Percentiles rank a stretch among this genome's conserved stretches.
Conservation (phyloP, 2,329 filamentous ascomycete genomes). For the Cladophialophora yegresii region DNA sequence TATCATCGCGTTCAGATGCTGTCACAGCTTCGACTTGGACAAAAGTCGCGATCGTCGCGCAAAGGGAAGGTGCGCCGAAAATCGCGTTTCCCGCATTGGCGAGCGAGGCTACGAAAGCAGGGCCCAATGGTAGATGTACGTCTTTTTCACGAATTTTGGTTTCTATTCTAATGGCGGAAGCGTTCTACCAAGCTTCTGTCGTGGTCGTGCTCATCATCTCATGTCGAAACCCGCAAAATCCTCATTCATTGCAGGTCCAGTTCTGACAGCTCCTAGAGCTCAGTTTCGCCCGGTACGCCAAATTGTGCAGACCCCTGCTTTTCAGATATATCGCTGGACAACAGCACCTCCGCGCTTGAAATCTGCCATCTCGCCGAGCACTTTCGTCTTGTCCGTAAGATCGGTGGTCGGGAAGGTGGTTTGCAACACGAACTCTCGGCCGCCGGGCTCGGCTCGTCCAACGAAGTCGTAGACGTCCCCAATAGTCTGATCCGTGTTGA, state of each 20-base stretch:
- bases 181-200: not conserved
- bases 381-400: constrained; percentile 55
- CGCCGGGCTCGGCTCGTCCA: constrained; percentile 53
- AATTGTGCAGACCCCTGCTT: not conserved
- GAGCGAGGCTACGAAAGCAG: not conserved
- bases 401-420: constrained; percentile 68
- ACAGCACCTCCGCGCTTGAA: constrained; percentile 55
- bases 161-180: constrained; percentile 8
- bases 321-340: constrained; percentile 50
- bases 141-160: constrained; percentile 1
- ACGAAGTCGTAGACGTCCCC: constrained; percentile 67
- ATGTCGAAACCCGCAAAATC: not conserved
- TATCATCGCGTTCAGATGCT: not conserved
- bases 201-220: not conserved
- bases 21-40: constrained; percentile 6
- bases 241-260: not conserved
- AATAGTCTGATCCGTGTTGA: constrained; percentile 66
- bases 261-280: not conserved
- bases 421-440: constrained; percentile 62
- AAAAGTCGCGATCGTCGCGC: not conserved
- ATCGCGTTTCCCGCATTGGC: not conserved
- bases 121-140: not conserved
- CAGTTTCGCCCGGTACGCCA: not conserved
- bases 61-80: constrained; percentile 15
- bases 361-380: constrained; percentile 51